phyloP scores from a whole-genome alignment of 2,329 filamentous ascomycete species.

The Thielaviopsis musarum region DNA sequence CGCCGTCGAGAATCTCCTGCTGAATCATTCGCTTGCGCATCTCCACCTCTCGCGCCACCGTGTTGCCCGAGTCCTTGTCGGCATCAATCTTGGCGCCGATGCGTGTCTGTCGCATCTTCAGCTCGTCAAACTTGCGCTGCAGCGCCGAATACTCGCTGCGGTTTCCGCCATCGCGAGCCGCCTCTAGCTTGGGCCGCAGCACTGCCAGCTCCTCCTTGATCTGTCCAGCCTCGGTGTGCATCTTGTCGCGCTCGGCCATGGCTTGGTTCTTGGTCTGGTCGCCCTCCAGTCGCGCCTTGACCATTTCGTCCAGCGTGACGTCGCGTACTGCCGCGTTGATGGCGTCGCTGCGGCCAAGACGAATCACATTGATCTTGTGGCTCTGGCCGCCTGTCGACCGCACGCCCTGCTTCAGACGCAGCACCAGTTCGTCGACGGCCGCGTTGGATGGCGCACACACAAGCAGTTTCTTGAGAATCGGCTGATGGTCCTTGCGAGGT shows the following conservation, averaged over 20 bases:
- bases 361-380: slow-evolving; percentile 71
- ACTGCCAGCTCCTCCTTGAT: slow-evolving; percentile 53
- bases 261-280: slow-evolving; percentile 42
- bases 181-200: slow-evolving; percentile 54
- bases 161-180: slow-evolving; percentile 40
- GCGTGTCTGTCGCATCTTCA: slow-evolving; percentile 56
- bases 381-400: slow-evolving; percentile 56
- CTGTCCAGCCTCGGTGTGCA: slow-evolving; percentile 47
- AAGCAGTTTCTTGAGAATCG: slow-evolving; percentile 57
- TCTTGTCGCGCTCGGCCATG: slow-evolving; percentile 37
- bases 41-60: slow-evolving; percentile 67
- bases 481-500: background rate
- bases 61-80: slow-evolving; percentile 71
- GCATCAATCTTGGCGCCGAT: slow-evolving; percentile 76
- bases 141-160: slow-evolving; percentile 34
- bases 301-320: slow-evolving; percentile 84
- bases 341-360: slow-evolving; percentile 76
- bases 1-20: slow-evolving; percentile 76
- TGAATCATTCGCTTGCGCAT: slow-evolving; percentile 71
- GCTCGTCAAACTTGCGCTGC: slow-evolving; percentile 57
- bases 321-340: slow-evolving; percentile 82
- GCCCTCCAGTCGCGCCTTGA: slow-evolving; percentile 53
- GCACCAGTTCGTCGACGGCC: slow-evolving; percentile 87
- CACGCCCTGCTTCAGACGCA: slow-evolving; percentile 77
- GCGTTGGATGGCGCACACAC: slow-evolving; percentile 98